Base-by-base conservation (phyloP, 495 filamentous ascomycete genomes). In the Penicillium cosmopolitanum region DNA sequence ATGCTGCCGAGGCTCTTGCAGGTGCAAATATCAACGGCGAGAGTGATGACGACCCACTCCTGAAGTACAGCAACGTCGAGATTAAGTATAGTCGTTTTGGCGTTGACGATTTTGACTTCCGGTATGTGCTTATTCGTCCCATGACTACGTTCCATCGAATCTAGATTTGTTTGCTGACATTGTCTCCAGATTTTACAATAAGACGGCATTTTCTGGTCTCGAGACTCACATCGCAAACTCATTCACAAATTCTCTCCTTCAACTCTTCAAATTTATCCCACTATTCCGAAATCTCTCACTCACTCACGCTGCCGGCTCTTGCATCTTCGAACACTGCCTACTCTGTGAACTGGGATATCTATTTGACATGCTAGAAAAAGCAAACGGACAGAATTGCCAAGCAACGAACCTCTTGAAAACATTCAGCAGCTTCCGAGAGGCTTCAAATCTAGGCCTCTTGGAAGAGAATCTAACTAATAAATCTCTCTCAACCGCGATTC, bases 71-170 rank as follows among this genome's bases (percentile, higher is more conserved):
- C 53, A 93, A 92, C 64, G 87, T 96, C 5, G 92, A 97, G 71
- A 98, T 97, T 72, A 96, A 96, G 66, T 97, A 97, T 71, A 96
- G 94, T 74, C 92, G 90, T 70, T 97, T 96, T 75, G 94, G 95
- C 11, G 91, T 99, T 3, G 92, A 97, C 66, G 96, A 98, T 73
- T 98, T 98, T 70, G 94, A 98, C 72, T 98, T 98, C 77, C 85
- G 86, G 89, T 96, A 75, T 71, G 85, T 50, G 8, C 19, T 51
- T 28, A n/a, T 42, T 16, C 35, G n/a, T 16, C 16, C 8, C 28
- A 31, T 31, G 28, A 31, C 28, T 31, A 31, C 28, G 6, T 31
- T 31, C 8, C 42, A 0, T 44, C 16, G 42, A 5, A 44, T 16
- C 16, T n/a, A 18, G 8, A 43, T 44, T 7, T 44, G 16, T 43